phyloP scores from a whole-genome alignment of 176 grass and related monocot species.

The Dendrocalamus sinicus region DNA sequence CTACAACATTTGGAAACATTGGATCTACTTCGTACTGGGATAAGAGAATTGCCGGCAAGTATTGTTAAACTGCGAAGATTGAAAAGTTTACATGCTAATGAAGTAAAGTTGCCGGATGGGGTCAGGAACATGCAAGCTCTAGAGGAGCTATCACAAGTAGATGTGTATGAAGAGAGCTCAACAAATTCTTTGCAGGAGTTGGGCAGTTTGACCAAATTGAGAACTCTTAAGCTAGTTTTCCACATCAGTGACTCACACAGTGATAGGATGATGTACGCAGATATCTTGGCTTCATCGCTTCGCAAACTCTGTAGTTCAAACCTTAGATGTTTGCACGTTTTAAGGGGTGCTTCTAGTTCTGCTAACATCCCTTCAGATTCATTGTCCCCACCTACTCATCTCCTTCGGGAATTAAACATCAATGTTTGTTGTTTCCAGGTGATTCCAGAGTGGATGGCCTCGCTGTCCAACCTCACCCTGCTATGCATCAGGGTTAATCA shows the following conservation, averaged over 20 bases:
- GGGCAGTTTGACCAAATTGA: constrained; percentile 5
- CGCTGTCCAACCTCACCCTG: background rate
- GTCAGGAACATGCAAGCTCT: constrained; percentile 16
- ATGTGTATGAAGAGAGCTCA: background rate
- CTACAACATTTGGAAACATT: constrained; percentile 34
- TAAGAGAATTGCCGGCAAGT: background rate
- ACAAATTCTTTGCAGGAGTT: background rate
- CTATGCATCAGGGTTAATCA: background rate
- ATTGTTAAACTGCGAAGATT: background rate
- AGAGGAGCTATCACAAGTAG: background rate
- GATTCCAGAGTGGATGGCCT: constrained; percentile 17
- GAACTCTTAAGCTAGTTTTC: constrained; percentile 10
- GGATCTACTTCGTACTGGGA: background rate
- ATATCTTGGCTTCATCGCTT: constrained; percentile 16
- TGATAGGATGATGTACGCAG: background rate
- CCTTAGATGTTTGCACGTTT: background rate
- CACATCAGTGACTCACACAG: background rate
- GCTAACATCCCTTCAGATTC: constrained; percentile 14
- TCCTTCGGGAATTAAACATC: background rate
- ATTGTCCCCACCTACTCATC: background rate
- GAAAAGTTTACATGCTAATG: background rate
- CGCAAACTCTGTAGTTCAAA: background rate
- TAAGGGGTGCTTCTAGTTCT: background rate
- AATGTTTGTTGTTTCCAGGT: background rate
- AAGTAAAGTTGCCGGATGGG: background rate